Percentiles rank a stretch among this genome's conserved stretches.
phyloP scores from a whole-genome alignment of 2,329 filamentous ascomycete species.

The Neofusicoccum kwambonambiense region DNA sequence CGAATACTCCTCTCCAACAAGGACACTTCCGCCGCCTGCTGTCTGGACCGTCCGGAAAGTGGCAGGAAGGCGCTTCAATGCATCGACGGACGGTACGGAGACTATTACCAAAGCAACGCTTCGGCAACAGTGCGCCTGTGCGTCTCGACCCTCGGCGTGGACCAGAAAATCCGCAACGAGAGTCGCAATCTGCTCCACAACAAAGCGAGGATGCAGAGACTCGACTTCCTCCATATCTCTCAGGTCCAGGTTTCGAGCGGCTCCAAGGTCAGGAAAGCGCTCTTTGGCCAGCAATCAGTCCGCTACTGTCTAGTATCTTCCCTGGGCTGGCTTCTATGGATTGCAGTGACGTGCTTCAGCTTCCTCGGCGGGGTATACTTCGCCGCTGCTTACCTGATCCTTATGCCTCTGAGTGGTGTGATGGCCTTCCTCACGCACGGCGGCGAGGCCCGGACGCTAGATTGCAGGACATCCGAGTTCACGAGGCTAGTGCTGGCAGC shows the following conservation, averaged over 20 bases:
- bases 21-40: not conserved
- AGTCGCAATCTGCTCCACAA: not conserved
- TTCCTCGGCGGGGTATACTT: not conserved
- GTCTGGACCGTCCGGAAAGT: not conserved
- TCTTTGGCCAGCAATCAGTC: not conserved
- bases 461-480: not conserved
- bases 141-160: not conserved
- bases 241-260: not conserved
- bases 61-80: not conserved
- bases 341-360: not conserved
- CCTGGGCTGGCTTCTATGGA: not conserved
- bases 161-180: not conserved
- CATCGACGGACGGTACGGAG: slow-evolving; percentile 3
- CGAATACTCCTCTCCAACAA: not conserved
- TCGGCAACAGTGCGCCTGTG: slow-evolving; percentile 4
- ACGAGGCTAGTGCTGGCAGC: not conserved
- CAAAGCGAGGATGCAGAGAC: not conserved
- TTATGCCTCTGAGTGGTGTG: slow-evolving; percentile 2
- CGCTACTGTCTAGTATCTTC: not conserved
- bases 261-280: not conserved
- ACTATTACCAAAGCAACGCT: not conserved
- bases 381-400: not conserved
- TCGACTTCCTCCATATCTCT: slow-evolving; percentile 1
- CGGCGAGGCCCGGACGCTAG: not conserved
- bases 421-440: slow-evolving; percentile 1